A percentile compares a stretch with the other conserved stretches of the same genome.
Conservation (phyloP, 1,284 basidiomycete genomes). For the Ustilago nuda region DNA sequence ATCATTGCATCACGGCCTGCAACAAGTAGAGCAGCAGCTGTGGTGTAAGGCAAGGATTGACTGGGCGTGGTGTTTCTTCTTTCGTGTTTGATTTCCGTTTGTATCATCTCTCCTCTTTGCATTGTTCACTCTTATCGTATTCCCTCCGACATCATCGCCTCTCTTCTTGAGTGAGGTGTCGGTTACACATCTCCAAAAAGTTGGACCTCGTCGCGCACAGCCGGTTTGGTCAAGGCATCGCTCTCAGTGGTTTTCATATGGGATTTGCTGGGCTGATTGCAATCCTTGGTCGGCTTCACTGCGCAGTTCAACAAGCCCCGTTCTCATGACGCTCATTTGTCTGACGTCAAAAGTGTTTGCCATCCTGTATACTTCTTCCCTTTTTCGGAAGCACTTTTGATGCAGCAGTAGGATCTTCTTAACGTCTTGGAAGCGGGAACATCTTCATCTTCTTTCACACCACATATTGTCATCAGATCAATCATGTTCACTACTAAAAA, state of each 20-base stretch:
- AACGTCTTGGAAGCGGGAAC: neutral
- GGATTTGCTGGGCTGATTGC: constrained; percentile 37
- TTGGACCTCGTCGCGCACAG: constrained; percentile 21
- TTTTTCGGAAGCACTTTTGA: constrained; percentile 7
- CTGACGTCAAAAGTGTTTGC: neutral
- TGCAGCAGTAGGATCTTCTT: neutral
- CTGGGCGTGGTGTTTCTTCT: neutral
- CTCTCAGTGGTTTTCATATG: constrained; percentile 21
- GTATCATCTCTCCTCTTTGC: constrained; percentile 30
- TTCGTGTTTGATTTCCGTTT: constrained; percentile 20
- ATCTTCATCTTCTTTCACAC: neutral
- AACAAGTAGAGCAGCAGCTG: constrained; percentile 2
- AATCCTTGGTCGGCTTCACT: neutral
- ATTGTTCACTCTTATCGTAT: constrained; percentile 27
- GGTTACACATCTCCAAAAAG: constrained; percentile 15
- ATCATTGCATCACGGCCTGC: neutral
- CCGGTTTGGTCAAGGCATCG: constrained; percentile 2
- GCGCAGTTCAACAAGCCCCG: constrained; percentile 17
- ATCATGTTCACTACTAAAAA: constrained; percentile 11
- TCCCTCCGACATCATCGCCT: constrained; percentile 18
- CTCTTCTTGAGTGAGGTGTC: constrained; percentile 1
- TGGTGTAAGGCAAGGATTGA: neutral
- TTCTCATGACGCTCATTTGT: neutral
- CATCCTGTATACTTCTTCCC: constrained; percentile 27
- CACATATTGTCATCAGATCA: constrained; percentile 16